Evolutionary conservation across 257 asterid genomes (phyloP).

Genomic region (Leonotis leonurus): DNA sequence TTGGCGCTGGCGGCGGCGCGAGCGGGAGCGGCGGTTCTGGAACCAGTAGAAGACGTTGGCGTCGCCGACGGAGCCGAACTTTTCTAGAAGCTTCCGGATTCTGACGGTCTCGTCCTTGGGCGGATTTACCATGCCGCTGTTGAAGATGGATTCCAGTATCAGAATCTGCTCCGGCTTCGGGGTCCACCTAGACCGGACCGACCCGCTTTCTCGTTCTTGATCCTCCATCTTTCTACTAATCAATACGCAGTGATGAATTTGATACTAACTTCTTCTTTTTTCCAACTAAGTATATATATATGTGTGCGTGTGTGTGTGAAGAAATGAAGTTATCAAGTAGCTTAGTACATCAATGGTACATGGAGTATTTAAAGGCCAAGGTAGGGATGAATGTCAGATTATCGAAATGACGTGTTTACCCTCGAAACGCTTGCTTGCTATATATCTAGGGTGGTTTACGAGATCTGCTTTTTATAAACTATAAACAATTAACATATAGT

Average conservation of each 20-base stretch:
- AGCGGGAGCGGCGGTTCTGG: constrained; percentile 75
- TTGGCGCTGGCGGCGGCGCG: constrained; percentile 65
- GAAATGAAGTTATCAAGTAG: no score
- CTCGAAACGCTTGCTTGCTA: constrained; percentile 14
- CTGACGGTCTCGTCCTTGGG: constrained; percentile 61
- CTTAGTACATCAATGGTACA: neutral
- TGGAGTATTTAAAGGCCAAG: constrained; percentile 29
- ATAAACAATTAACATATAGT: no score
- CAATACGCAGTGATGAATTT: no score
- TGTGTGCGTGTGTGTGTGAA: no score
- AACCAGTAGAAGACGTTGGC: constrained; percentile 90
- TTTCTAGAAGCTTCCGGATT: constrained; percentile 56
- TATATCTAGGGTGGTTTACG: no score
- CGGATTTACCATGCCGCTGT: constrained; percentile 79
- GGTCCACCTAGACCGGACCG: constrained; percentile 64
- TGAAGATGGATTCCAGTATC: constrained; percentile 71
- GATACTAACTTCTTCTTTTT: no score
- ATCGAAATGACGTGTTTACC: constrained; percentile 20
- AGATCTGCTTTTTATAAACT: no score
- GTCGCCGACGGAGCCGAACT: constrained; percentile 72
- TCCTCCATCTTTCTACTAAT: no score
- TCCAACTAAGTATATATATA: no score
- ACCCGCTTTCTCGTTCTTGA: constrained; percentile 26
- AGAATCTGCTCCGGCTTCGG: constrained; percentile 84
- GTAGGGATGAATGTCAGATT: constrained; percentile 17